These are phyloP conservation scores for Parastagonospora avenae DNA, from an alignment of 2,329 filamentous ascomycete species.

Conservation along the genomic window DNA sequence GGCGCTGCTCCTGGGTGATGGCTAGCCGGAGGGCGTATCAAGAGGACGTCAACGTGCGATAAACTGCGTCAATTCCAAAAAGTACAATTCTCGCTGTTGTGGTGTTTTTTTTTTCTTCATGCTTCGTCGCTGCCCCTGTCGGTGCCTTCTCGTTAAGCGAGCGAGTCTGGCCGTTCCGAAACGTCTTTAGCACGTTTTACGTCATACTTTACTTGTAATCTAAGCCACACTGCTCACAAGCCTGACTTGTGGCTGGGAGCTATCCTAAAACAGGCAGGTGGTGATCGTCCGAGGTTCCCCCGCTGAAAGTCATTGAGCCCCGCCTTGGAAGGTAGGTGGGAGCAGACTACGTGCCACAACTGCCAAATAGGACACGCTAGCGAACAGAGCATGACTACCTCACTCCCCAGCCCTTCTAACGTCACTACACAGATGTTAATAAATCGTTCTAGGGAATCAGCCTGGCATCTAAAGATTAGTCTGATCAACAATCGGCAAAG, in stretches of 20 bases:
- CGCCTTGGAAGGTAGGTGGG: neutral
- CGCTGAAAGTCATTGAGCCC: neutral
- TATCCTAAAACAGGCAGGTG: neutral
- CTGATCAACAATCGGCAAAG: no score
- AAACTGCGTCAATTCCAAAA: constrained; percentile 10
- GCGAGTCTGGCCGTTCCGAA: neutral
- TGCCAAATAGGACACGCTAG: neutral
- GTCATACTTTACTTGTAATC: neutral
- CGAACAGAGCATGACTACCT: neutral
- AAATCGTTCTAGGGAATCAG: no score
- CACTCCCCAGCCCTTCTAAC: neutral
- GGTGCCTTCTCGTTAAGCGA: neutral
- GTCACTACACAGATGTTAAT: no score
- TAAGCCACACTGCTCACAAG: neutral
- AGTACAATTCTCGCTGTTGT: neutral
- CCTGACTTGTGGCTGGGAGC: neutral
- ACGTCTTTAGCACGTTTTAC: neutral
- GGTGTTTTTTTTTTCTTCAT: neutral
- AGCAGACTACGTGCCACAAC: no score
- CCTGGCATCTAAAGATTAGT: no score
- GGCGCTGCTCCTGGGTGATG: constrained; percentile 11
- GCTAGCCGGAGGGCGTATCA: constrained; percentile 7
- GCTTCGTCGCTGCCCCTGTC: no score
- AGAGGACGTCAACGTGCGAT: constrained; percentile 9
- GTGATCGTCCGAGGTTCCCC: neutral